Evolutionary conservation across 192 early-diverging fungal species (phyloP).

Genomic region (Backusella psychrophila): DNA sequence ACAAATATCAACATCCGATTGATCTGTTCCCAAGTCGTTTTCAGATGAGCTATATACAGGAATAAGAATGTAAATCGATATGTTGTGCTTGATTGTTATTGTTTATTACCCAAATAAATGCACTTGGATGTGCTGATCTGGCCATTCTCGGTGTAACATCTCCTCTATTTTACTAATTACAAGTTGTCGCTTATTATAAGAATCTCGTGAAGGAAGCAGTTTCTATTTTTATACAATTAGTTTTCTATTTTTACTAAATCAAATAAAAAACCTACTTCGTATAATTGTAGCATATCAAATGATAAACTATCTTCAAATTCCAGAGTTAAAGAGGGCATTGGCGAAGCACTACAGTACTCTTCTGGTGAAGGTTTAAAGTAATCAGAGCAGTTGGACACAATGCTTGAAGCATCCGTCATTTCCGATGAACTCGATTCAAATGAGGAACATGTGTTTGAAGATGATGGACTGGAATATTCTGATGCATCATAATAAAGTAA

Average conservation of each 20-base stretch:
- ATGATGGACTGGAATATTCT: background rate
- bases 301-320: background rate
- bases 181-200: conserved; percentile 55
- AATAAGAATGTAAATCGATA: background rate
- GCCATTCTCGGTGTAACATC: conserved; percentile 82
- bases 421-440: conserved; percentile 3
- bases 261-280: background rate
- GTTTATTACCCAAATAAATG: conserved; percentile 84
- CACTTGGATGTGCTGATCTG: conserved; percentile 68
- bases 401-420: background rate
- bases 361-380: background rate
- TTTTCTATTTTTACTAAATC: background rate
- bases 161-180: conserved; percentile 81
- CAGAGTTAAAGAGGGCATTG: background rate
- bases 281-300: conserved; percentile 6
- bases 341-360: background rate
- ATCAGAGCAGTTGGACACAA: background rate
- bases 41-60: conserved; percentile 65
- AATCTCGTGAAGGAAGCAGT: conserved; percentile 67
- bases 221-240: conserved; percentile 22
- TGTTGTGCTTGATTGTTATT: background rate
- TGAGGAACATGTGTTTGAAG: conserved; percentile 3
- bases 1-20: conserved; percentile 91
- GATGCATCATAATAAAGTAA: background rate
- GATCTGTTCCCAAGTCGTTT: conserved; percentile 81